Base-by-base conservation (phyloP, 192 early-diverging fungal species). In the Coemansia sp. region DNA sequence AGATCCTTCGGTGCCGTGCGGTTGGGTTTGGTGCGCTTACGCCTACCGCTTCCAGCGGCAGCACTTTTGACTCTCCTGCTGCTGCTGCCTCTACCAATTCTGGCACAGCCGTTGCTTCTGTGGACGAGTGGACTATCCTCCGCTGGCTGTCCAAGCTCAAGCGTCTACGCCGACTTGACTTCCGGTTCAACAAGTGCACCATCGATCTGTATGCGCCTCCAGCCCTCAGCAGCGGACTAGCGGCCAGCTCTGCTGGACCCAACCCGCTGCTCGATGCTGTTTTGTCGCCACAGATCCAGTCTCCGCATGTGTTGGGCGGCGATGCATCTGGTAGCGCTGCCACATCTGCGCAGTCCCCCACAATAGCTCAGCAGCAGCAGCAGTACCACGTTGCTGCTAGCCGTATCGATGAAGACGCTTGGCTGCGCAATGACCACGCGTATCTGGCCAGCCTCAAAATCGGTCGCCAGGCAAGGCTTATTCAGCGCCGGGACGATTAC, bases 161-260 rank as follows among this genome's bases (percentile, higher is more conserved):
- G 42, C 67, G 69, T 1, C 58, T 82, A 32, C 65, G 68, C 9
- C 60, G 67, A 1, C 67, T 82, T 8, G 80, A 82, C 51, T 60
- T 82, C 52, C 71, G 80, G 39, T 82, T 82, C 54, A 82, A 82
- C 57, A 57, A 60, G 40, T 74, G 71, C 69, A 82, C 68, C 12
- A 19, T 51, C 11, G 74, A 82, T 12, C 51, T 82, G 9, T 82
- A 82, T 45, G 80, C 80, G 41, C 71, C 74, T 11, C 63, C 63
- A 36, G 63, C 60, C 0, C 12, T 48, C 2, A 21, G 65, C 0
- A 13, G 37, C 16, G 45, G 46, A 11, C 18, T 49, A 45, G 41
- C 60, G 16, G 40, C 40, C 8, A 16, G 37, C n/a, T 10, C 39
- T 15, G 57, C 36, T 37, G 22, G 67, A 3, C 41, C 66, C 1